Evolutionary conservation across 116 monocot species (phyloP), one percentile per base, ranked within the genome.

Genomic region (Cymodocea nodosa): DNA sequence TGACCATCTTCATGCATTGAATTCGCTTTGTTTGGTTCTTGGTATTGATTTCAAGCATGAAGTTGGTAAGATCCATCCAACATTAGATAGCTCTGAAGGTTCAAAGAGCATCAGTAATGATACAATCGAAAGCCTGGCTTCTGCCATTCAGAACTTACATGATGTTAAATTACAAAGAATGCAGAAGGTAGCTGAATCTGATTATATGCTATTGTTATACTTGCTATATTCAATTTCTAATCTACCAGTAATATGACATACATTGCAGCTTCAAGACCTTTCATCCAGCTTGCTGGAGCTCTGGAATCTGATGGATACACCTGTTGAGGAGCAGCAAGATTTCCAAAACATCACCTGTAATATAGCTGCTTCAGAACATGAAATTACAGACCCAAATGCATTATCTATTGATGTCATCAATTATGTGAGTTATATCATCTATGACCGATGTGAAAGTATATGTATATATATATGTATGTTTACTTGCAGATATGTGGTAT

Each of bases 291-390:
- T 98, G 86, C 23, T 98, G 60, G 92, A 98, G 73, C 66, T 98
- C 20, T 98, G 98, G 98, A 76, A 83, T 73, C 56, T 98, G 63
- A 92, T 98, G 98, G 98, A 98, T 55, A 98, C 98, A 69, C 98
- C 98, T 30, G 54, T 76, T 24, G 89, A 98, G 73, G 98, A 92
- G 74, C 98, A 98, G 71, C 89, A 86, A 25, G 37, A 53, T 9
- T 98, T 89, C 68, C 89, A 81, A 49, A 79, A 76, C 69, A 77
- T 98, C 11, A 92, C 98, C 34, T 76, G 89, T 36, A 89, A 92
- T 57, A 86, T 98, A 60, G 89, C 92, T 80, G 92, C 92, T 51
- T 86, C 89, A 44, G 98, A 98, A 51, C 66, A 89, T 51, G 98
- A 98, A 75, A 82, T 89, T 34, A 85, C 74, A 20, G 92, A 86